Evolutionary conservation across 2,329 filamentous ascomycete genomes (phyloP).

Genomic region (Fusarium nurragi): DNA sequence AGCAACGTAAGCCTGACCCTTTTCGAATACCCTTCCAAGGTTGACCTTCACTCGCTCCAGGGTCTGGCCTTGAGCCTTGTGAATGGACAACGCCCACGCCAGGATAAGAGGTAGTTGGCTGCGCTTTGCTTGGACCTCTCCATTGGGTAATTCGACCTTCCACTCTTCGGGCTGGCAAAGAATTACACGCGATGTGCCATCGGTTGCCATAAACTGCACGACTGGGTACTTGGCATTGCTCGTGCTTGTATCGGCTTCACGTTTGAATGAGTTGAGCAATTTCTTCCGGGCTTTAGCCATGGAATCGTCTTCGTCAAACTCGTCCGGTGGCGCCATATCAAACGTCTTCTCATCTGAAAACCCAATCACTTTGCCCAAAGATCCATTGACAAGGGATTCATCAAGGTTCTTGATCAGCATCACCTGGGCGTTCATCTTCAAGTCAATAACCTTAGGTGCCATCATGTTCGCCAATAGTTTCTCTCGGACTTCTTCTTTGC

Average conservation of each 20-base stretch:
- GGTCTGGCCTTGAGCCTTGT: conserved; percentile 97
- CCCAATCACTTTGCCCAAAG: conserved; percentile 79
- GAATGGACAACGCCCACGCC: conserved; percentile 96
- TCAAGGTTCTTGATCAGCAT: conserved; percentile 99
- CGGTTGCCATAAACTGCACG: conserved; percentile 81
- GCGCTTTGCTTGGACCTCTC: conserved; percentile 90
- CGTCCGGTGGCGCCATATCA: conserved; percentile 53
- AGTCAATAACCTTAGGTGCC: conserved; percentile 80
- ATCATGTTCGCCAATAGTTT: conserved; percentile 90
- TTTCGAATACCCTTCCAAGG: conserved; percentile 91
- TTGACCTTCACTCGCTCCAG: conserved; percentile 95
- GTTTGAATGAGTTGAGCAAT: conserved; percentile 59
- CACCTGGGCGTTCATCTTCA: conserved; percentile 94
- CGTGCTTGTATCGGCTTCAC: conserved; percentile 55
- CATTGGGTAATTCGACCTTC: conserved; percentile 97
- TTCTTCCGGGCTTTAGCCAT: conserved; percentile 64
- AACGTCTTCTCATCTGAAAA: conserved; percentile 54
- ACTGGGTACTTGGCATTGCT: conserved; percentile 76
- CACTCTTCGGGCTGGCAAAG: conserved; percentile 89
- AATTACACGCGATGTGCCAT: conserved; percentile 72
- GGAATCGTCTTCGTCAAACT: conserved; percentile 52
- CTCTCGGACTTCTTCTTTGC: conserved; percentile 76
- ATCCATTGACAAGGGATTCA: conserved; percentile 91
- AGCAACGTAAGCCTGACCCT: conserved; percentile 96
- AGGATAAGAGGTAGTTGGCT: conserved; percentile 87